A percentile compares a stretch with the other conserved stretches of the same genome.
Conservation (phyloP, 345 rosid genomes). For the Aegle marmelos region DNA sequence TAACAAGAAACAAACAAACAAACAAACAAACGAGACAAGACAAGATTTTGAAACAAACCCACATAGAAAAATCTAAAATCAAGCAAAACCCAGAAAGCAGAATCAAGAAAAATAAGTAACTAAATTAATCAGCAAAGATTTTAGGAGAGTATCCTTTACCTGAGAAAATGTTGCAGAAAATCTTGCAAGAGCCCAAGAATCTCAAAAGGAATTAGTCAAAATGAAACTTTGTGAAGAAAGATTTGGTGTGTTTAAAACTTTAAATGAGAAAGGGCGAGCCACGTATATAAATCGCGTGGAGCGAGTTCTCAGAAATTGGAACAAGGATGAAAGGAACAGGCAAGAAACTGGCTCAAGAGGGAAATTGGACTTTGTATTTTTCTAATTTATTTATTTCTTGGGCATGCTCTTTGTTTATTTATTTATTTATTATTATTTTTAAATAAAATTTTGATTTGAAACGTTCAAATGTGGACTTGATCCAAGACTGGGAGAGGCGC, state of each 20-base stretch:
- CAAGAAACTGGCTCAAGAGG: neutral
- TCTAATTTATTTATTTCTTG: neutral
- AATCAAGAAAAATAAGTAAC: neutral
- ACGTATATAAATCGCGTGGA: neutral
- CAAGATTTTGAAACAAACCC: neutral
- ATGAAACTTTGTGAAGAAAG: neutral
- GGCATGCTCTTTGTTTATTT: neutral
- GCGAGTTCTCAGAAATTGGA: neutral
- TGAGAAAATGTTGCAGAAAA: neutral
- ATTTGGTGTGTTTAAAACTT: neutral
- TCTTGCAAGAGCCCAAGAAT: neutral
- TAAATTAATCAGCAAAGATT: neutral
- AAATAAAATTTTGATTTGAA: neutral
- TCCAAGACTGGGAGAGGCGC: neutral
- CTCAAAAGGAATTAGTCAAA: neutral
- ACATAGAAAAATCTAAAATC: neutral
- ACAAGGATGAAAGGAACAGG: neutral
- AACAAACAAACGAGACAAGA: neutral
- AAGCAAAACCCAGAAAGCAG: neutral
- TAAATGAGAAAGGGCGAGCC: neutral
- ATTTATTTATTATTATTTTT: no score
- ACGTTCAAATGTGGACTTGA: neutral
- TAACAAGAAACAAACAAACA: neutral
- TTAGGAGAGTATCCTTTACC: neutral
- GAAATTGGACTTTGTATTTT: neutral